A percentile compares a stretch with the other conserved stretches of the same genome.
Evolutionary conservation across 2,329 filamentous ascomycete species (phyloP).

Genomic region (Aureobasidium pullulans): DNA sequence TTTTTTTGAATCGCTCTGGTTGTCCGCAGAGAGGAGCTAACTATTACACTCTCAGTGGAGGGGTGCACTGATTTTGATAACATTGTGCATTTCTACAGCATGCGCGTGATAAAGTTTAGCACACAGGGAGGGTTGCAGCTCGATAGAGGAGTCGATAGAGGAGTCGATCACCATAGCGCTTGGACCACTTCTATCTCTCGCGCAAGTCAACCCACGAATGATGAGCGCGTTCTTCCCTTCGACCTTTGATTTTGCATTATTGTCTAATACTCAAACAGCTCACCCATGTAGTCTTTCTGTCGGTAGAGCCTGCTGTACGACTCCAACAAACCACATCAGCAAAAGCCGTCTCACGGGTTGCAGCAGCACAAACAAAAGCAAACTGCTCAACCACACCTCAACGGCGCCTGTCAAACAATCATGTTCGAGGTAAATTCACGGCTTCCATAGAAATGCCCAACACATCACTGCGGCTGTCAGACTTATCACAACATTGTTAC

Average conservation of each 20-base stretch:
- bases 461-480: not conserved
- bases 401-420: not conserved
- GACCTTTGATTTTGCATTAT: not conserved
- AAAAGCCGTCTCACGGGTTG: not conserved
- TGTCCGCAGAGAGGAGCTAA: no score
- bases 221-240: not conserved
- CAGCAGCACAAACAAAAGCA: not conserved
- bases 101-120: no score
- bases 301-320: not conserved
- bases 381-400: not conserved
- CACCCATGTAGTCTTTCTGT: not conserved
- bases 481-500: not conserved
- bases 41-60: no score
- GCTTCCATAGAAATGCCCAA: not conserved
- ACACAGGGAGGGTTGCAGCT: no score
- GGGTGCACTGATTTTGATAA: no score
- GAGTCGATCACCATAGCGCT: no score
- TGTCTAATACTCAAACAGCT: not conserved
- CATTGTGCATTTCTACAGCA: no score
- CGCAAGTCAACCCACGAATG: not conserved
- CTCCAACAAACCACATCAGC: not conserved
- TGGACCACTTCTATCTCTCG: no score
- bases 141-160: no score
- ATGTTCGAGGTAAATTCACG: slow-evolving; percentile 10
- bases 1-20: no score